A percentile compares a stretch with the other conserved stretches of the same genome.
These are phyloP conservation scores for Debaryomyces coudertii DNA, from an alignment of 1,139 yeast species.

Conservation along the genomic window DNA sequence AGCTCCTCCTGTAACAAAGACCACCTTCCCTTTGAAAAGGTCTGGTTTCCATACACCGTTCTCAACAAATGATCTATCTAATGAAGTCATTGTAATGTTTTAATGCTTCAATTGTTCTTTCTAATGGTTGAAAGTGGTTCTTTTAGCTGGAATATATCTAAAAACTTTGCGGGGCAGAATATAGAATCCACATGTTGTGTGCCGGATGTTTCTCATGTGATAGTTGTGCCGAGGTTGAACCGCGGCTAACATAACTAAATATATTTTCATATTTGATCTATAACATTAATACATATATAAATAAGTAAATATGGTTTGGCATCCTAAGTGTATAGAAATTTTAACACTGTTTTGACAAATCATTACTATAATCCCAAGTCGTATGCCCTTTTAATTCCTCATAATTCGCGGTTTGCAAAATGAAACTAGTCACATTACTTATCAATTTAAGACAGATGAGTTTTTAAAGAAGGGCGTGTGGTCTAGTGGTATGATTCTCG, in stretches of 20 bases:
- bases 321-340: too few relatives aligned
- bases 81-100: conserved; percentile 17
- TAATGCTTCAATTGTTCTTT: not conserved
- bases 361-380: too few relatives aligned
- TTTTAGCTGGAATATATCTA: not conserved
- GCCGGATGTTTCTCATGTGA: not conserved
- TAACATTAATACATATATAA: too few relatives aligned
- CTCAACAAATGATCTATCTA: conserved; percentile 32
- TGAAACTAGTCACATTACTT: too few relatives aligned
- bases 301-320: too few relatives aligned
- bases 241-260: not conserved
- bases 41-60: conserved; percentile 55
- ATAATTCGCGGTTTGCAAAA: too few relatives aligned
- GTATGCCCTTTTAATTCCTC: too few relatives aligned
- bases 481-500: conserved; percentile 26
- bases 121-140: not conserved
- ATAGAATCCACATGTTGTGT: not conserved
- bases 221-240: not conserved
- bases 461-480: conserved; percentile 19
- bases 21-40: conserved; percentile 81
- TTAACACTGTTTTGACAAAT: too few relatives aligned
- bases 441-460: not conserved
- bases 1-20: conserved; percentile 94
- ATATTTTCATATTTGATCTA: too few relatives aligned
- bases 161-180: not conserved